A percentile compares a stretch with the other conserved stretches of the same genome.
phyloP scores from a whole-genome alignment of 306 rosid species.

The Morella rubra region DNA sequence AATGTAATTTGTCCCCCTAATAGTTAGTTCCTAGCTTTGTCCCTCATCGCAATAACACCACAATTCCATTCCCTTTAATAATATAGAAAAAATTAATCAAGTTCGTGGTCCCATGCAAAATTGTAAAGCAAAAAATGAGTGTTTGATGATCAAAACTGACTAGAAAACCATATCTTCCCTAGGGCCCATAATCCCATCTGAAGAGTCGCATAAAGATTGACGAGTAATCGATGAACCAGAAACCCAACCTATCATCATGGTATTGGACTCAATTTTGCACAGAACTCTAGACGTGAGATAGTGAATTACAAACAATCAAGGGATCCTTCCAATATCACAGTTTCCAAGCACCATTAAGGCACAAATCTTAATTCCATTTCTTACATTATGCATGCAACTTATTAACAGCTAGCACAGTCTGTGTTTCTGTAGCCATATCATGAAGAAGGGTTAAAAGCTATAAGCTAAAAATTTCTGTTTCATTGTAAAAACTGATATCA shows the following conservation, averaged over 20 bases:
- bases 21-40: no score
- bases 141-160: background rate
- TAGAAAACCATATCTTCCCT: background rate
- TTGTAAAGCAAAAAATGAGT: background rate
- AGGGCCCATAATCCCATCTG: background rate
- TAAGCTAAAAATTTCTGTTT: background rate
- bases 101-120: background rate
- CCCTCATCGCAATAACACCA: background rate
- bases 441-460: background rate
- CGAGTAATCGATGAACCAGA: background rate
- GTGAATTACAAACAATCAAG: background rate
- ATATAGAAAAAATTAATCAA: background rate
- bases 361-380: background rate
- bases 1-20: no score
- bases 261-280: background rate
- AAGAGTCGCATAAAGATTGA: background rate
- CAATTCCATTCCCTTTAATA: background rate
- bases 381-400: background rate
- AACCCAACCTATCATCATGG: background rate
- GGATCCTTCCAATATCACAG: background rate
- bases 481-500: background rate
- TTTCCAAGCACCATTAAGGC: background rate
- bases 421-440: slow-evolving; percentile 1
- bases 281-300: background rate
- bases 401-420: background rate